Percentiles rank a stretch among this genome's conserved stretches.
Conservation (phyloP, 305 asterid species). For the Solanum hybrid region DNA sequence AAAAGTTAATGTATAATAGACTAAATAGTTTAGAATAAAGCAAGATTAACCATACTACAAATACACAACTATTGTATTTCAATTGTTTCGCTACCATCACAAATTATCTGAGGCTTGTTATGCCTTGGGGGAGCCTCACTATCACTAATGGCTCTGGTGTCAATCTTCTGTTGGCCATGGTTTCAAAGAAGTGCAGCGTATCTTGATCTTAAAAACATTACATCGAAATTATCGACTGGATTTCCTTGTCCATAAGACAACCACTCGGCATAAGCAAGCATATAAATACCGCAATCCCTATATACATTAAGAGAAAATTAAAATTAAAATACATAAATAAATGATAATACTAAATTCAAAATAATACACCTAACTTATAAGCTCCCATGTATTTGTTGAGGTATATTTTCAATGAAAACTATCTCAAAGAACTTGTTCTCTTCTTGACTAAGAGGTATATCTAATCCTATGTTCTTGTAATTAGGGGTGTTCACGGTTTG, state of each 20-base stretch:
- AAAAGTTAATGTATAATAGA: too few relatives aligned
- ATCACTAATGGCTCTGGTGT: not conserved
- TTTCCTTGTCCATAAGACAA: not conserved
- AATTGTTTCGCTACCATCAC: too few relatives aligned
- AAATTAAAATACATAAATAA: too few relatives aligned
- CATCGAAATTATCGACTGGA: fast-evolving
- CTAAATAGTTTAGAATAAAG: too few relatives aligned
- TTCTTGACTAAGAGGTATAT: not conserved
- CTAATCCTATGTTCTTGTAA: not conserved
- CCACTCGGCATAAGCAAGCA: not conserved
- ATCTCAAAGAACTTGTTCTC: too few relatives aligned
- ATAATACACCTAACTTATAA: not conserved
- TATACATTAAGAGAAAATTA: too few relatives aligned
- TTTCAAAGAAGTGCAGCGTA: not conserved
- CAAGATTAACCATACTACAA: too few relatives aligned
- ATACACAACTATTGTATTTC: too few relatives aligned
- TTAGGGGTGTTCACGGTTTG: too few relatives aligned
- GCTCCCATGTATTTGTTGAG: not conserved
- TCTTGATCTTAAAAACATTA: not conserved
- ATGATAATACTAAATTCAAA: too few relatives aligned
- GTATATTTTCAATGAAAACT: too few relatives aligned
- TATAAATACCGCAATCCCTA: not conserved
- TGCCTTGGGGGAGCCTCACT: not conserved
- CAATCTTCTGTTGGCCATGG: not conserved
- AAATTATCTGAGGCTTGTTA: too few relatives aligned